These are phyloP conservation scores for Isabelozyma rhagii DNA, from an alignment of 805 yeast genomes.

Conservation along the genomic window DNA sequence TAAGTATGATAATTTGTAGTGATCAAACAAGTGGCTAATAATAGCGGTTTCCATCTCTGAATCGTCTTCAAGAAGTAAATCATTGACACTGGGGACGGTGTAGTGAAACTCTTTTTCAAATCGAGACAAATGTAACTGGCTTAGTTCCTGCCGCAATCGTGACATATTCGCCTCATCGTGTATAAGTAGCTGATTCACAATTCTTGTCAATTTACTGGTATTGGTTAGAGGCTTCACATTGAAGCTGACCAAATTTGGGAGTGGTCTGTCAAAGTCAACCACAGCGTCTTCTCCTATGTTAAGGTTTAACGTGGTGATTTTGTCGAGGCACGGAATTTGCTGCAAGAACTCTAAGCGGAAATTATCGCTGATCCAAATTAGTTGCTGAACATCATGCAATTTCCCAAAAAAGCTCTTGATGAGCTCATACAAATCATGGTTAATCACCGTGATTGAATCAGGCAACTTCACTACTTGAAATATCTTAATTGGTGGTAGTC, in stretches of 20 bases:
- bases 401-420: slow-evolving; percentile 23
- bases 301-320: slow-evolving; percentile 22
- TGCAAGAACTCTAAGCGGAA: slow-evolving; percentile 24
- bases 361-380: slow-evolving; percentile 30
- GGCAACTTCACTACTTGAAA: slow-evolving; percentile 38
- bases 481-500: slow-evolving; percentile 13
- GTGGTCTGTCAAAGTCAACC: slow-evolving; percentile 9
- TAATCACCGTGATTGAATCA: slow-evolving; percentile 37
- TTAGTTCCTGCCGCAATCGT: slow-evolving; percentile 9
- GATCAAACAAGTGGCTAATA: slow-evolving; percentile 6
- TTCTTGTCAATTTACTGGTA: slow-evolving; percentile 18
- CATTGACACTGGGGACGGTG: background rate
- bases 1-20: slow-evolving; percentile 10
- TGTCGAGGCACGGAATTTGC: slow-evolving; percentile 25
- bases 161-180: slow-evolving; percentile 1
- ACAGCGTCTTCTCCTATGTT: slow-evolving; percentile 17
- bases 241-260: slow-evolving; percentile 26
- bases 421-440: slow-evolving; percentile 21
- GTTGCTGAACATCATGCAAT: slow-evolving; percentile 22
- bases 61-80: background rate
- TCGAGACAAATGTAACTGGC: slow-evolving; percentile 16
- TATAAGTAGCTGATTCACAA: slow-evolving; percentile 14
- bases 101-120: slow-evolving; percentile 12
- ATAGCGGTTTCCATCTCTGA: slow-evolving; percentile 9
- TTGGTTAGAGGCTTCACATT: slow-evolving; percentile 34